Base-by-base conservation (phyloP, 805 yeast genomes). In the Hanseniaspora osmophila region DNA sequence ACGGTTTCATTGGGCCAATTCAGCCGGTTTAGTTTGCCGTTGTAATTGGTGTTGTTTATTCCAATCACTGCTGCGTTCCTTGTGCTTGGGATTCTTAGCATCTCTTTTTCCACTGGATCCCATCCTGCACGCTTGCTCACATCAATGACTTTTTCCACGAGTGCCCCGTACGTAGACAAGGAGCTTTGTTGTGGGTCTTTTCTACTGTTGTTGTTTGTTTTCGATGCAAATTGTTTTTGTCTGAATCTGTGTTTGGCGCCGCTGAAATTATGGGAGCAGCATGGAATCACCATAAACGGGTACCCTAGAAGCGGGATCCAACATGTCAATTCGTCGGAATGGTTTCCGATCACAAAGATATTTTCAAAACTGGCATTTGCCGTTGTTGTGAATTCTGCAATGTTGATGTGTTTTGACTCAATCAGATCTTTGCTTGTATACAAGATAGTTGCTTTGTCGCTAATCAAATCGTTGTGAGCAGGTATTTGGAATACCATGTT, bases 211-310 rank as follows among this genome's bases (percentile, higher is more conserved):
- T 47, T 44, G 5, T 41, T 51, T 17, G 48, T 52, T 41, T 54
- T 42, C 30, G 37, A n/a, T 3, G 38, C 3, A n/a, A 18, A 35
- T 6, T 10, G 11, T 17, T 46, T 46, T 10, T 33, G 39, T n/a
- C 42, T 27, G 55, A 74, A 88, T 54, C 96, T 69, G 2, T 71
- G 67, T 53, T 78, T 78, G 29, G 77, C 78, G 2, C 97, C 97
- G 6, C 79, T 73, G 39, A 90, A 69, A 2, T 82, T 77, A 61
- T 90, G 95, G 0, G 96, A 87, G 60, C 97, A 90, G 60, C 97
- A 90, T 10, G 97, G 97, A 38, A 90, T 84, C 10, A 86, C 95
- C 68, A 90, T 67, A 59, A 85, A 90, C 6, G 96, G 95, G 50
- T 72, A 82, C 0, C 86, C 87, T 10, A 90, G 63, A 10, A 90